Base-by-base conservation (phyloP, 495 filamentous ascomycete species). In the Hypoxylon rickii region DNA sequence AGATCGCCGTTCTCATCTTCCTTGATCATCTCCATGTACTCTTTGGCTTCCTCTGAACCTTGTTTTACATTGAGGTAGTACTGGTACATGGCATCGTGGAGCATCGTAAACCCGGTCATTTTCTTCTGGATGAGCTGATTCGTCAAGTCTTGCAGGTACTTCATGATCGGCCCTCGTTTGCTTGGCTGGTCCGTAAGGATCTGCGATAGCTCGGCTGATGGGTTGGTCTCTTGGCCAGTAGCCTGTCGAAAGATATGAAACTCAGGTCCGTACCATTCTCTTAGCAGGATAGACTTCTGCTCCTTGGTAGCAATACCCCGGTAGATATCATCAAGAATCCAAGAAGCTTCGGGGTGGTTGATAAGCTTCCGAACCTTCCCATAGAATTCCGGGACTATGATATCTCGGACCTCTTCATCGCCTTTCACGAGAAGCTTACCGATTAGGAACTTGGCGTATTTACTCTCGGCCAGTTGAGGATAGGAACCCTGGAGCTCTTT, bases 241-340 rank as follows among this genome's bases (percentile, higher is more conserved):
- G 75, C 78, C 16, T 79, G 74, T 52, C 82, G 82, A 73, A 96
- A 93, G 16, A 97, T 79, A 11, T 89, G 81, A 67, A 95, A 97
- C 63, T 99, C 95, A 0, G 92, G 80, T 0, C 95, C 94, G 69
- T 97, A 99, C 90, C 96, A 99, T 72, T 99, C 95, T 19, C 92
- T 80, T 15, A 99, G 79, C 44, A 99, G 78, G 43, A 81, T 83
- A 16, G 86, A 83, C 68, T 92, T 90, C 67, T 99, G 95, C 55
- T 87, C 80, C 60, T 83, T 81, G 4, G 88, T 94, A 12, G 92
- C 92, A 55, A 89, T 85, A 29, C 84, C 83, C 21, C 94, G 85
- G 73, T 96, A 99, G 54, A 95, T 85, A 74, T 99, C 95, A 65
- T 99, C 95, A 33, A 99, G 77, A 57, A 97, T 96, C 89, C 94